A percentile compares a stretch with the other conserved stretches of the same genome.
Evolutionary conservation across 2,329 filamentous ascomycete species (phyloP).

Genomic region (Sordariomycetes sp.): DNA sequence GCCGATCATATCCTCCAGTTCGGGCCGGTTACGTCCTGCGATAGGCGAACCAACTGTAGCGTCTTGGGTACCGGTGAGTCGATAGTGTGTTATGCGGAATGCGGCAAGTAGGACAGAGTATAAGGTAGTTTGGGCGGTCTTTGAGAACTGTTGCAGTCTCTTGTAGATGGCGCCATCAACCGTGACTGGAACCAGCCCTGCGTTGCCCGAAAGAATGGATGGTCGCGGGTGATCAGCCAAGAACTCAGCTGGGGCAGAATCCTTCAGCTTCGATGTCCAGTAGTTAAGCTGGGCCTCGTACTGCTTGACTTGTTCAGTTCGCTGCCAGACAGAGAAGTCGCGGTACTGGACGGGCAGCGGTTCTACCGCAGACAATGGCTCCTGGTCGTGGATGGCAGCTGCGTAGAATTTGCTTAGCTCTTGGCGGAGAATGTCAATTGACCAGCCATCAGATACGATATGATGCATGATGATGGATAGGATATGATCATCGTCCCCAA

Average conservation of each 20-base stretch:
- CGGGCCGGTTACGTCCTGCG: conserved; percentile 7
- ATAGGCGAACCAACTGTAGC: conserved; percentile 7
- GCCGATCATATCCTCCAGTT: conserved; percentile 8
- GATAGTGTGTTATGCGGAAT: conserved; percentile 8
- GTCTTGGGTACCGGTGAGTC: conserved; percentile 7
- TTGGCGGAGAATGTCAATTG: conserved; percentile 3
- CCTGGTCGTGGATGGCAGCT: not conserved
- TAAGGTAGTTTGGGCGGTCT: conserved; percentile 1
- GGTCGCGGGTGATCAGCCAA: conserved; percentile 24
- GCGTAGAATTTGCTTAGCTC: conserved; percentile 3
- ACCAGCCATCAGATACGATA: conserved; percentile 6
- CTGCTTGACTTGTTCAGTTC: conserved; percentile 8
- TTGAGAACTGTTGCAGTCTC: conserved; percentile 6
- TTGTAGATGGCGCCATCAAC: conserved; percentile 4
- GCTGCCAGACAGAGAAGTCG: conserved; percentile 15
- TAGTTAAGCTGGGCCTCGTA: conserved; percentile 10
- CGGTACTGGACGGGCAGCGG: conserved; percentile 13
- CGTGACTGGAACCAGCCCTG: not conserved
- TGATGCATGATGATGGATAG: conserved; percentile 7
- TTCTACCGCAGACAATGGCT: not conserved
- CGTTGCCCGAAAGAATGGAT: not conserved
- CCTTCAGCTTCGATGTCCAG: conserved; percentile 9
- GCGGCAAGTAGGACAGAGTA: conserved; percentile 6
- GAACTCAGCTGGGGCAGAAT: conserved; percentile 7
- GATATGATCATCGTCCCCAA: conserved; percentile 4